These are phyloP conservation scores for Zygotorulaspora mrakii DNA, from an alignment of 1,139 yeast genomes.

Conservation along the genomic window DNA sequence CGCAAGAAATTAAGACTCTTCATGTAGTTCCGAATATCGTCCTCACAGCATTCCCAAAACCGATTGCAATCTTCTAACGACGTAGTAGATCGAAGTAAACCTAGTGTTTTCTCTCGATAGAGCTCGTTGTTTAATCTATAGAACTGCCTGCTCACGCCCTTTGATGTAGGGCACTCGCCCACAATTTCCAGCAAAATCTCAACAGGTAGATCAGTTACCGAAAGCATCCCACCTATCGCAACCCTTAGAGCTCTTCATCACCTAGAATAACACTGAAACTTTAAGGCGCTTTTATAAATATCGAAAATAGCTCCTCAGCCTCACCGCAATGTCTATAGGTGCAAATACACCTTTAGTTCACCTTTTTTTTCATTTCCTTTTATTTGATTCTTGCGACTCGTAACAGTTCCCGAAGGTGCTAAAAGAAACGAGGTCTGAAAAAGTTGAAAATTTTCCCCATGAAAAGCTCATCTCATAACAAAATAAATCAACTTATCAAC, in stretches of 20 bases:
- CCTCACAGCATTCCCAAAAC: constrained; percentile 10
- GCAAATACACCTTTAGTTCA: not conserved
- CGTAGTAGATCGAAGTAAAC: constrained; percentile 1
- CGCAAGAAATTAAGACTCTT: constrained; percentile 16
- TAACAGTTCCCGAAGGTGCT: not conserved
- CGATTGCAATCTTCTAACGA: constrained; percentile 2
- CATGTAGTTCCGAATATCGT: constrained; percentile 6
- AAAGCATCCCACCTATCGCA: constrained; percentile 5
- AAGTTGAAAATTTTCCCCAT: constrained; percentile 16
- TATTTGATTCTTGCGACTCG: not conserved
- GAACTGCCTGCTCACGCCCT: constrained; percentile 11
- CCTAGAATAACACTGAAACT: not conserved
- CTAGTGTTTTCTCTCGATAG: constrained; percentile 8
- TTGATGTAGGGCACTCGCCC: constrained; percentile 12
- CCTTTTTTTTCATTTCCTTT: constrained; percentile 1
- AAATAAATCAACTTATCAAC: constrained; percentile 1
- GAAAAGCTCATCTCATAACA: constrained; percentile 17
- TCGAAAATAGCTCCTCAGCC: not conserved
- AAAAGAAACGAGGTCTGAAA: constrained; percentile 8
- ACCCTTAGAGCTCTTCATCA: not conserved
- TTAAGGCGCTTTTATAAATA: not conserved
- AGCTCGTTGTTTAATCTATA: constrained; percentile 14
- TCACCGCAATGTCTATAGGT: not conserved
- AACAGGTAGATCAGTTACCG: constrained; percentile 9
- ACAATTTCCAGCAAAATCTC: constrained; percentile 13